Evolutionary conservation across 306 rosid genomes (phyloP).

Genomic region (Purshia tridentata): DNA sequence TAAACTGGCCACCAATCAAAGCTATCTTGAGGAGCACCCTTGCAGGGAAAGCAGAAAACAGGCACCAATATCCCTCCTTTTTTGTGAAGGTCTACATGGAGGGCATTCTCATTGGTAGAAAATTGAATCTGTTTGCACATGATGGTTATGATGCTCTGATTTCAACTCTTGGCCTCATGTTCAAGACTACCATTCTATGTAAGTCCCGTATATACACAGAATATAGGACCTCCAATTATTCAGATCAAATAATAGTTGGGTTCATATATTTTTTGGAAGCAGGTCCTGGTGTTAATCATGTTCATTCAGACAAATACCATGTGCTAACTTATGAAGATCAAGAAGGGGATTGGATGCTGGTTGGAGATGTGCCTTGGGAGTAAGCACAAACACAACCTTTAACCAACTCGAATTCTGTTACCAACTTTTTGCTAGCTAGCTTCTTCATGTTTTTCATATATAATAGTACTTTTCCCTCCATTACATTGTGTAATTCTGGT

Average conservation of each 20-base stretch:
- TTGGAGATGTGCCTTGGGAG: constrained; percentile 30
- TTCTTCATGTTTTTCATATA: neutral
- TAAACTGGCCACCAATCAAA: constrained; percentile 24
- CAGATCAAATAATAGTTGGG: neutral
- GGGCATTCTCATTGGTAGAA: constrained; percentile 23
- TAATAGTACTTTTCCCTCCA: neutral
- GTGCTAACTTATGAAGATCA: constrained; percentile 22
- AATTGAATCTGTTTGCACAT: constrained; percentile 13
- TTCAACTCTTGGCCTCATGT: constrained; percentile 17
- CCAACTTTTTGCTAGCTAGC: neutral
- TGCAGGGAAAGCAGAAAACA: constrained; percentile 7
- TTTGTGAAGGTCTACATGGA: constrained; percentile 27
- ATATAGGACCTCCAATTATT: neutral
- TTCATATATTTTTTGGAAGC: neutral
- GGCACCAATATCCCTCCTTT: constrained; percentile 7
- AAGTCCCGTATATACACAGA: neutral
- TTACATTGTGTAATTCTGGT: neutral
- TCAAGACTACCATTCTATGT: constrained; percentile 22
- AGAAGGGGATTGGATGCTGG: constrained; percentile 33
- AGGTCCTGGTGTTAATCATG: constrained; percentile 14
- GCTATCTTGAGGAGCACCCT: constrained; percentile 15
- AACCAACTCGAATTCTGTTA: neutral
- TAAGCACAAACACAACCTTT: neutral
- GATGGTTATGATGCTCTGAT: constrained; percentile 18
- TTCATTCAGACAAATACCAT: constrained; percentile 15